Conservation (phyloP, 1,284 basidiomycete species). For the Puccinia hordei region DNA sequence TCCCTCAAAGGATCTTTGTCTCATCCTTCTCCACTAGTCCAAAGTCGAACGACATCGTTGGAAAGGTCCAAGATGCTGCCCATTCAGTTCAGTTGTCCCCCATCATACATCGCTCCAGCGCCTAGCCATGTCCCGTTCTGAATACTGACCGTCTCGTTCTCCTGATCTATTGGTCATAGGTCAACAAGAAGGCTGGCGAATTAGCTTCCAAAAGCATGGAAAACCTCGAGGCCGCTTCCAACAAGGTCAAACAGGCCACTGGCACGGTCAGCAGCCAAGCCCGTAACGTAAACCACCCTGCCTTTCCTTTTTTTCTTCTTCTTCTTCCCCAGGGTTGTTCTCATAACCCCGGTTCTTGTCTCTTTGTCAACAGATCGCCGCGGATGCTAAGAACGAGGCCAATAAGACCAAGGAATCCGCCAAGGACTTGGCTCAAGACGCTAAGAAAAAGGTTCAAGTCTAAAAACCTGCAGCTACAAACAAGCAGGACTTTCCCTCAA, state of each 20-base stretch:
- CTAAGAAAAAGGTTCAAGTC: conserved; percentile 23
- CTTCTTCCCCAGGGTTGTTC: no score
- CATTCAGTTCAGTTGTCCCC: conserved; percentile 19
- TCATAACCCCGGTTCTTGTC: no score
- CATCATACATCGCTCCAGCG: not conserved
- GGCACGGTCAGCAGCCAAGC: conserved; percentile 20
- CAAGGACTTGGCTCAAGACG: conserved; percentile 33
- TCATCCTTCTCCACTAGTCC: conserved; percentile 31
- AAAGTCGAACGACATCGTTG: conserved; percentile 19
- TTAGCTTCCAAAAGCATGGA: conserved; percentile 22
- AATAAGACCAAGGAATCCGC: conserved; percentile 33
- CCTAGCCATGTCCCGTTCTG: not conserved
- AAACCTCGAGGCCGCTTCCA: conserved; percentile 22
- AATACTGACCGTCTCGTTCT: not conserved
- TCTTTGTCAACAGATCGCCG: not conserved
- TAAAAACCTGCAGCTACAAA: not conserved
- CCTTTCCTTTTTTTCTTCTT: not conserved
- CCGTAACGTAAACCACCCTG: conserved; percentile 3
- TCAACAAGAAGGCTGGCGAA: conserved; percentile 36
- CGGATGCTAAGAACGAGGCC: conserved; percentile 26
- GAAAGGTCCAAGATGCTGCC: conserved; percentile 38
- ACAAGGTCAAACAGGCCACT: conserved; percentile 29
- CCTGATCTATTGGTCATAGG: not conserved
- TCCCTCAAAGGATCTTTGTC: conserved; percentile 10
- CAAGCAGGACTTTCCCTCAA: no score